Evolutionary conservation across 768 basidiomycete species (phyloP).

Genomic region (Lactarius deliciosus): DNA sequence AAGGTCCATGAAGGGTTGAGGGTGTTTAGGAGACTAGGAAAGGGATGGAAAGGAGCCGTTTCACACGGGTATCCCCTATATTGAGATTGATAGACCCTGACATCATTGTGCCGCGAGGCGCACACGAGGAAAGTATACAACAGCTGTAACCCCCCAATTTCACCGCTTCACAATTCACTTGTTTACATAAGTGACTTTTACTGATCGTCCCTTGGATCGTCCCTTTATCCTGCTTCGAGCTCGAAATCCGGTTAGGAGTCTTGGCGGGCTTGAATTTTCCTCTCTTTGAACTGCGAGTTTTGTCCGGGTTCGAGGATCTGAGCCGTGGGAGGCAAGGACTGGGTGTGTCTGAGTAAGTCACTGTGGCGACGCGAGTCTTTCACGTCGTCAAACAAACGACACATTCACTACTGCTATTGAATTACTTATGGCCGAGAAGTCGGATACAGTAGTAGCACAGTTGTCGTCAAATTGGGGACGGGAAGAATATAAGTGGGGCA

Average conservation of each 20-base stretch:
- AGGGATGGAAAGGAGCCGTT: neutral
- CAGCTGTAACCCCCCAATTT: too few species aligned
- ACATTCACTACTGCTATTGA: too few species aligned
- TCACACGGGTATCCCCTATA: neutral
- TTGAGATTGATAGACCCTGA: neutral
- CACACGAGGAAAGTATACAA: neutral
- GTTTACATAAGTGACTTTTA: neutral
- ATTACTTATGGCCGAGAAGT: too few species aligned
- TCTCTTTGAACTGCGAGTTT: neutral
- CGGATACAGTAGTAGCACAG: too few species aligned
- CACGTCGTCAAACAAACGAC: too few species aligned
- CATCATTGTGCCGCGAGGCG: neutral
- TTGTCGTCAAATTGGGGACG: too few species aligned
- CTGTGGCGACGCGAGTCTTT: too few species aligned
- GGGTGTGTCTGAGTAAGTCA: neutral
- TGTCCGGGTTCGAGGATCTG: neutral
- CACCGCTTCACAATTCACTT: neutral
- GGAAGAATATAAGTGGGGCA: too few species aligned
- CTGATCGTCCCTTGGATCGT: neutral
- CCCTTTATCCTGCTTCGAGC: neutral
- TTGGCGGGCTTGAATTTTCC: neutral
- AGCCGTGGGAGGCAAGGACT: too few species aligned
- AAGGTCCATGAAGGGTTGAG: constrained; percentile 5
- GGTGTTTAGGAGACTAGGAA: neutral
- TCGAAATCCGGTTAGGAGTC: neutral